Evolutionary conservation across 2,329 filamentous ascomycete species (phyloP), one percentile per base, ranked within the genome.

Genomic region (Ceratocystiopsis sp.): DNA sequence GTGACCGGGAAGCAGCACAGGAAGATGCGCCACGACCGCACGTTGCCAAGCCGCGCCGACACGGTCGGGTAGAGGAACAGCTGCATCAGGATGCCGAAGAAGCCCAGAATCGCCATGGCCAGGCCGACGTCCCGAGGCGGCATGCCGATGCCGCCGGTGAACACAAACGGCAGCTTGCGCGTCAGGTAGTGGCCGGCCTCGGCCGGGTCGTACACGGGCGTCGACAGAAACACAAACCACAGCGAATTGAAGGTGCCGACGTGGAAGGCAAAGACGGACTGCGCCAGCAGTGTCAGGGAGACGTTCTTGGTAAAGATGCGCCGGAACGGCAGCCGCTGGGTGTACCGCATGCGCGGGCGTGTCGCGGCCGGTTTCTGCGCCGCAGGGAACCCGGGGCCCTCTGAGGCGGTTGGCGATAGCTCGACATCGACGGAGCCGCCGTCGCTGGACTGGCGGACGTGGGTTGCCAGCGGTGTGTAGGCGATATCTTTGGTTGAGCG

Each of bases 91-190:
- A 91, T 79, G n/a, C 84, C 84, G 37, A 89, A 75, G 40, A 73
- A 60, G 10, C 84, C 84, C 15, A 91, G 69, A 42, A 82, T 77
- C 3, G 83, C 77, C 63, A 87, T 85, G 5, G 81, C 80, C 37
- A 83, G 62, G n/a, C 84, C 84, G 32, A 91, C 80, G 3, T 73
- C 71, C 1, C 71, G 68, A 0, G 82, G 77, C 0, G 73, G 72
- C 42, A 91, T 69, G n/a, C 81, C 81, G 0, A 91, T 66, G 2
- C 84, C 84, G 25, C 84, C 82, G 1, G 77, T 75, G 54, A 86
- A 86, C 48, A 69, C 60, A 53, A 80, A 74, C 0, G 75, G 68
- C 45, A 71, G 59, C 48, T 58, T 50, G 43, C 62, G 57, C 1
- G 48, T 47, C n/a, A 57, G 51, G 29, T 56, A 54, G 1, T 55